phyloP scores from a whole-genome alignment of 805 yeast genomes.

The Yarrowia hollandica region DNA sequence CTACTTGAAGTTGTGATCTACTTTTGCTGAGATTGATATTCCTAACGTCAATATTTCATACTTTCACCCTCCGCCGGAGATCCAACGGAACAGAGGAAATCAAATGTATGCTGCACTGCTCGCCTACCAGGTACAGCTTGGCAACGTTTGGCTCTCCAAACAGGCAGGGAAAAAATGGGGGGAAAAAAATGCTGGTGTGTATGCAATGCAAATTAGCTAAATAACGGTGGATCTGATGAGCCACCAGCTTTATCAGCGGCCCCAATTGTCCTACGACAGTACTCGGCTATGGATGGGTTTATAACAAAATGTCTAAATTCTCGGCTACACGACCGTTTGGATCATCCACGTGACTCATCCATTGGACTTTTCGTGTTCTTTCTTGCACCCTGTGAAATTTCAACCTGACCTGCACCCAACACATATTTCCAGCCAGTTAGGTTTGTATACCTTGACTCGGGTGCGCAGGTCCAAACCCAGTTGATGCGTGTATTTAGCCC shows the following conservation, averaged over 20 bases:
- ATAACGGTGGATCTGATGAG: too few species aligned
- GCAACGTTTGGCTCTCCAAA: slow-evolving; percentile 11
- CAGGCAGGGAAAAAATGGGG: neutral
- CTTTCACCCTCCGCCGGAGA: neutral
- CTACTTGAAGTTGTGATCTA: too few species aligned
- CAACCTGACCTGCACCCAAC: neutral
- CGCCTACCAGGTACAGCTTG: slow-evolving; percentile 3
- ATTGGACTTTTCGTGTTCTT: neutral
- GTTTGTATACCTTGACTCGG: slow-evolving; percentile 7
- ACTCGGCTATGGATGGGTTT: too few species aligned
- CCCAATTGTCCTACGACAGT: too few species aligned
- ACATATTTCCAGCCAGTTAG: slow-evolving; percentile 3
- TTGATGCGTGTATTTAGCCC: neutral
- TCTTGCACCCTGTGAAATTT: neutral
- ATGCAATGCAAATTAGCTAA: too few species aligned
- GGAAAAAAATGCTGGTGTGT: too few species aligned
- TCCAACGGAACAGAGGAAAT: slow-evolving; percentile 1
- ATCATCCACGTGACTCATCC: too few species aligned
- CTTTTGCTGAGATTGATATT: too few species aligned
- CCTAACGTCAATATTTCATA: too few species aligned
- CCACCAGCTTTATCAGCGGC: too few species aligned
- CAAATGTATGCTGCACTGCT: slow-evolving; percentile 8
- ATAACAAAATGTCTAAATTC: too few species aligned
- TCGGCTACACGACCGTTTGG: too few species aligned
- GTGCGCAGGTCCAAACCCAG: slow-evolving; percentile 27